Base-by-base conservation (phyloP, 2,329 filamentous ascomycete species). In the Fusarium subtropicale region DNA sequence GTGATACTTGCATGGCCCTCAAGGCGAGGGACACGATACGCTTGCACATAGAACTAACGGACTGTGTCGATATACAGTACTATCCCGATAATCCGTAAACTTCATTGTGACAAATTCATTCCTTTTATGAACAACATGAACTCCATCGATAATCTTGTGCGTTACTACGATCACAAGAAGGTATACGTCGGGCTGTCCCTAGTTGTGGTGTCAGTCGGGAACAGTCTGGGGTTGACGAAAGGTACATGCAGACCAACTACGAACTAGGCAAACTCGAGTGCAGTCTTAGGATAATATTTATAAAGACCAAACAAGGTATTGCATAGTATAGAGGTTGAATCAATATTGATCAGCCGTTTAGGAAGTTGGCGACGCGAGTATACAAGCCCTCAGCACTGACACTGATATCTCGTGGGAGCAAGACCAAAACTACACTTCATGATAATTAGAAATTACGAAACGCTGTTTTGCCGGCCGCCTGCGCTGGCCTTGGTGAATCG, bases 391-490 rank as follows among this genome's bases (percentile, higher is more conserved):
- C 18, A 18, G 7, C 26, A 45, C 7, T 7, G 16, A 28, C 18
- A 13, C 24, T 3, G 8, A 18, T n/a, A 20, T 13, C 28, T 30
- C n/a, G n/a, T 26, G 10, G 26, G 18, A 11, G n/a, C 8, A 18
- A 8, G 11, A 12, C 12, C 4, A n/a, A 13, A 2, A 13, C 5
- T 1, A 13, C 24, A 2, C 11, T 45, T 30, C 6, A 7, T n/a
- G 6, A 18, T n/a, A 5, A 13, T 12, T n/a, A 18, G 30, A 18
- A 30, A 24, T 7, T 26, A 26, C 18, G 10, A 11, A 18, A 18
- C 12, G 11, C 8, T 45, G 1, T 45, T 28, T 30, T 28, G 28
- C n/a, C 16, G 6, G 11, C 7, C 6, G 26, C 11, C 42, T 30
- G 7, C 7, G 11, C 24, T 30, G 26, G 26, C 10, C 7, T 45